phyloP scores from a whole-genome alignment of 805 yeast genomes.

The Wickerhamomyces bisporus region DNA sequence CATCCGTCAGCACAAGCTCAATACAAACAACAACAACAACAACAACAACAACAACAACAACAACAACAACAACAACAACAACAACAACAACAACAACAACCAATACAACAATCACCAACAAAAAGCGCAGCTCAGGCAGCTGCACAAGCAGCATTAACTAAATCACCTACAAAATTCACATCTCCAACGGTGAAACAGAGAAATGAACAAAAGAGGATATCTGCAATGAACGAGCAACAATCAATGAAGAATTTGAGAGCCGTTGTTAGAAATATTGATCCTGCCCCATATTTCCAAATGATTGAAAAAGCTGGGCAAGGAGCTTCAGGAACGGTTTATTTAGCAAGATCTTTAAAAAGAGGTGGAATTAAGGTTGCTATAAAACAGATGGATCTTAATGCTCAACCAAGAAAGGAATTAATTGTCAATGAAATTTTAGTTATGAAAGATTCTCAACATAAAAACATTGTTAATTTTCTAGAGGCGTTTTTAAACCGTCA shows the following conservation, averaged over 20 bases:
- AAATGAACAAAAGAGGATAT: conserved; percentile 46
- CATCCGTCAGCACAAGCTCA: conserved; percentile 13
- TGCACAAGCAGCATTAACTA: conserved; percentile 29
- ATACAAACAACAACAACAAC: conserved; percentile 11
- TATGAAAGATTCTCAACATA: conserved; percentile 93
- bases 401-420: conserved; percentile 91
- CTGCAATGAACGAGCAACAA: conserved; percentile 80
- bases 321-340: conserved; percentile 92
- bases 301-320: conserved; percentile 94
- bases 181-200: conserved; percentile 28
- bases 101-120: conserved; percentile 3
- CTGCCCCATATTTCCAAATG: conserved; percentile 73
- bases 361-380: conserved; percentile 79
- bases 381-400: conserved; percentile 88
- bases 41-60: conserved; percentile 12
- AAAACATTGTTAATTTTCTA: conserved; percentile 89
- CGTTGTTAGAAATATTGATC: conserved; percentile 81
- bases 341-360: conserved; percentile 61
- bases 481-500: conserved; percentile 78
- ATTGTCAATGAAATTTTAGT: conserved; percentile 94
- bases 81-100: not conserved
- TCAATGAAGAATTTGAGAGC: conserved; percentile 73
- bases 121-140: conserved; percentile 27
- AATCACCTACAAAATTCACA: conserved; percentile 9
- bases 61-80: conserved; percentile 1